Evolutionary conservation across 768 basidiomycete species (phyloP), one percentile per base, ranked within the genome.

Genomic region (Naematelia encephala): DNA sequence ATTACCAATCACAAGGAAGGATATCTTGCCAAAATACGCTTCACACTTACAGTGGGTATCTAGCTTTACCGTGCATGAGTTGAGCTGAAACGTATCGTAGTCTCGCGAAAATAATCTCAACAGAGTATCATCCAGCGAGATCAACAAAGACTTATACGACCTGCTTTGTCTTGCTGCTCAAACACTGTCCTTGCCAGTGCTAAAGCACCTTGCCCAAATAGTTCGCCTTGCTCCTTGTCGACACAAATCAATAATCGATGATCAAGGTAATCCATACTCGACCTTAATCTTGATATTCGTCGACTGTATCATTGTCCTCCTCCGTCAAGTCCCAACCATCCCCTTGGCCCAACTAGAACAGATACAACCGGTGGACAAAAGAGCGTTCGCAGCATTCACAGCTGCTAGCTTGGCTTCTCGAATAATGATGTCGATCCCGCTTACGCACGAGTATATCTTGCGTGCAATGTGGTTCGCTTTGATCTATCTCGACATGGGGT

Each of bases 391-490:
- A 21, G 56, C 56, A 5, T 22, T 51, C 2, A 51, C 56, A 30
- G 49, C 56, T 3, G 51, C 56, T 12, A 51, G 47, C 16, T 26
- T 58, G 4, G 56, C 56, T 14, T 19, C 56, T 11, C 30, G 47
- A 16, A 22, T 58, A 13, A 22, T 58, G 19, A 58, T 58, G 12
- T 23, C 51, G 19, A 43, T 58, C 26, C 25, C 47, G n/a, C 56
- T 51, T 26, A 21, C 56, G 14, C 48, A 58, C 19, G 28, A 50
- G 19, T 19, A 45, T 22, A 27, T 51, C 34, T 48, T 58, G n/a
- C 47, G 56, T 4, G 47, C 27, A 2, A 21, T 58, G 21, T 58
- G 56, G 56, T 50, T 58, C 21, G 56, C 56, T 2, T 30, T 58
- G 14, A 19, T 51, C 30, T 58, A 27, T 21, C 56, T 58, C 5